Conservation (phyloP, 2,329 filamentous ascomycete species). For the Sarocladiaceae sp. region DNA sequence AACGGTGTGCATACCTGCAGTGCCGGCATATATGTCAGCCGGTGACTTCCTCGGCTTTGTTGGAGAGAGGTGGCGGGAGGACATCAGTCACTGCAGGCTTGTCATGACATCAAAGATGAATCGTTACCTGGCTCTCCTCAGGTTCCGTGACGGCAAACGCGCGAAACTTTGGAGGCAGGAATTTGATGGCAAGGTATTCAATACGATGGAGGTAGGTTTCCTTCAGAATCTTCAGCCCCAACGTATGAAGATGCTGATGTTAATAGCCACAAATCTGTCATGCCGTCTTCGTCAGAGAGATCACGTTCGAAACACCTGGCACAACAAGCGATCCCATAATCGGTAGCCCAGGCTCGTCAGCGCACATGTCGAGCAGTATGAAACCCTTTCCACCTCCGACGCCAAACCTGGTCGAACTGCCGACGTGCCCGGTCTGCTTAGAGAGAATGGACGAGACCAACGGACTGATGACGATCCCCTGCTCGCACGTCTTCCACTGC, state of each 20-base stretch:
- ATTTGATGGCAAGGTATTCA: constrained; percentile 92
- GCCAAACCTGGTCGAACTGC: constrained; percentile 80
- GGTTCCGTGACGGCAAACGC: constrained; percentile 70
- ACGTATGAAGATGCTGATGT: constrained; percentile 13
- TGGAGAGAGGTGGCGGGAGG: constrained; percentile 76
- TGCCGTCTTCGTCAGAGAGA: constrained; percentile 88
- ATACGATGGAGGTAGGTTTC: constrained; percentile 68
- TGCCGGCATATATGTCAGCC: constrained; percentile 88
- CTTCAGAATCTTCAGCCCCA: background rate
- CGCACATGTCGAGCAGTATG: constrained; percentile 36
- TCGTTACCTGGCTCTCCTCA: constrained; percentile 92
- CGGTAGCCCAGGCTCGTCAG: constrained; percentile 43
- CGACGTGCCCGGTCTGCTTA: constrained; percentile 91
- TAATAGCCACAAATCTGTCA: constrained; percentile 81
- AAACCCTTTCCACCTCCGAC: constrained; percentile 63
- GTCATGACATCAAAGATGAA: constrained; percentile 85
- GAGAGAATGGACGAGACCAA: constrained; percentile 98
- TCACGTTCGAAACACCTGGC: constrained; percentile 69
- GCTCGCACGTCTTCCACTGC: constrained; percentile 97
- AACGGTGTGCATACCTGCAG: constrained; percentile 86
- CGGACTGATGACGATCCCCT: constrained; percentile 89
- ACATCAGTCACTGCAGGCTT: constrained; percentile 91
- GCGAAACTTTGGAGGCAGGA: constrained; percentile 76
- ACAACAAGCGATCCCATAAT: constrained; percentile 40
- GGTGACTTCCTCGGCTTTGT: constrained; percentile 88